These are phyloP conservation scores for Ustilago sp. DNA, from an alignment of 1,284 basidiomycete species.

Conservation along the genomic window DNA sequence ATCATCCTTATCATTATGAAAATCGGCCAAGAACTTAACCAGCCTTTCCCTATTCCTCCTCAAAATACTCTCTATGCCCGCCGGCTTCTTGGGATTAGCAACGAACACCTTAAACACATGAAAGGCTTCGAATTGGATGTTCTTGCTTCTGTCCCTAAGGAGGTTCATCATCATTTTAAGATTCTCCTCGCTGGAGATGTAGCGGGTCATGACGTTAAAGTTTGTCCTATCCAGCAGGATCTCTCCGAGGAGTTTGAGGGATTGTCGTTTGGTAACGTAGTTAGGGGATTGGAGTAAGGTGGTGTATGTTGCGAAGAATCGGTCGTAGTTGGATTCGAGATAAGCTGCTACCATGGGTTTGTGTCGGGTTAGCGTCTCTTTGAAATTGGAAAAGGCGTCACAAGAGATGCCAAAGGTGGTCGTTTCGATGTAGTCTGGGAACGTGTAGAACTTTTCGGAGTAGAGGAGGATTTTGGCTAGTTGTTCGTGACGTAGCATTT, in stretches of 20 bases:
- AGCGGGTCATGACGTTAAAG: constrained; percentile 98
- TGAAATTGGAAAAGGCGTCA: constrained; percentile 95
- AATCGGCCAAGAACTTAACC: constrained; percentile 86
- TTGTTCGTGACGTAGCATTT: constrained; percentile 94
- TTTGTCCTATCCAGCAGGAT: constrained; percentile 97
- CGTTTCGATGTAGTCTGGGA: constrained; percentile 95
- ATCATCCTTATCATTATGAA: constrained; percentile 95
- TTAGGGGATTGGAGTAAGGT: constrained; percentile 91
- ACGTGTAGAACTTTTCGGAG: constrained; percentile 91
- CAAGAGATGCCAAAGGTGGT: constrained; percentile 98
- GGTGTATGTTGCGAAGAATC: constrained; percentile 96
- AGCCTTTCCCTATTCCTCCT: constrained; percentile 94
- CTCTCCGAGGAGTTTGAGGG: constrained; percentile 96
- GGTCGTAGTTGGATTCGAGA: constrained; percentile 93
- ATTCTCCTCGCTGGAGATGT: constrained; percentile 85
- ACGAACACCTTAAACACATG: constrained; percentile 99
- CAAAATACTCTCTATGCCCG: constrained; percentile 90
- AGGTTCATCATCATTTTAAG: constrained; percentile 99
- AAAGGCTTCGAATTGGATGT: constrained; percentile 99
- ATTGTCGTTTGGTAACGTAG: constrained; percentile 99
- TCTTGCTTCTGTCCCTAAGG: constrained; percentile 94
- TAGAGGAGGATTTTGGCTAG: constrained; percentile 90
- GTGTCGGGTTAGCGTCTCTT: constrained; percentile 82
- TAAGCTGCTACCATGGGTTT: constrained; percentile 97
- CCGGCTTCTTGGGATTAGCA: constrained; percentile 98